Base-by-base conservation (phyloP, 108 stramenopile genomes). In the Cyclotella distinguenda region DNA sequence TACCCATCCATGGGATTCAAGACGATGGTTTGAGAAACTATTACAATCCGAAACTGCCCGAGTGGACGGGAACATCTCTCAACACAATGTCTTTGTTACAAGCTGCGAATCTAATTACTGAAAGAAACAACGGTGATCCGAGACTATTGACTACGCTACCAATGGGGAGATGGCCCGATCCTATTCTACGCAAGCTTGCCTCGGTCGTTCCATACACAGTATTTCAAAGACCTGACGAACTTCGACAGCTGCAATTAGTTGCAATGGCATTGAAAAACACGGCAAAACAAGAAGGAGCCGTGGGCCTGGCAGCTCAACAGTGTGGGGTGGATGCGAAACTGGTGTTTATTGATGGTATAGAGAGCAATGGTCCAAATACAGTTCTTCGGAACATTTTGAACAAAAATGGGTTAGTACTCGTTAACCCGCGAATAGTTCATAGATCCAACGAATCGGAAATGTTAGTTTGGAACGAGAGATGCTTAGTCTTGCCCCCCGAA, bases 261-360 rank as follows among this genome's bases (percentile, higher is more conserved):
- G 84, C 79, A 7, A 33, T 30, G 7, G 53, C 77, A 9, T 73
- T 93, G 28, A 63, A 62, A 70, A 44, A 73, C 28, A 93, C 91
- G 8, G 87, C 88, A 3, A 50, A 58, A 10, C 15, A 23, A 15
- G 66, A 88, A 31, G 74, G 79, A 0, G 91, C 91, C 12, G 91
- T 93, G 6, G 91, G 91, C 27, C 64, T 93, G 34, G 91, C 91
- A 7, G 91, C 91, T 2, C 88, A 89, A 60, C 91, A 93, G 66
- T 89, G 88, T 61, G 91, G 91, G 8, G 66, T 93, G n/a, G 81
- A 90, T 64, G 84, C 64, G 8, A 75, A 82, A 33, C 72, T 93
- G 69, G 70, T 93, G 7, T 92, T 73, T 27, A 74, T 84, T 46
- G 78, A 84, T 43, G 61, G 57, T 13, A 55, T 54, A 6, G 47